Evolutionary conservation across 768 basidiomycete genomes (phyloP), one percentile per base, ranked within the genome.

Genomic region (Chalciporus piperatus): DNA sequence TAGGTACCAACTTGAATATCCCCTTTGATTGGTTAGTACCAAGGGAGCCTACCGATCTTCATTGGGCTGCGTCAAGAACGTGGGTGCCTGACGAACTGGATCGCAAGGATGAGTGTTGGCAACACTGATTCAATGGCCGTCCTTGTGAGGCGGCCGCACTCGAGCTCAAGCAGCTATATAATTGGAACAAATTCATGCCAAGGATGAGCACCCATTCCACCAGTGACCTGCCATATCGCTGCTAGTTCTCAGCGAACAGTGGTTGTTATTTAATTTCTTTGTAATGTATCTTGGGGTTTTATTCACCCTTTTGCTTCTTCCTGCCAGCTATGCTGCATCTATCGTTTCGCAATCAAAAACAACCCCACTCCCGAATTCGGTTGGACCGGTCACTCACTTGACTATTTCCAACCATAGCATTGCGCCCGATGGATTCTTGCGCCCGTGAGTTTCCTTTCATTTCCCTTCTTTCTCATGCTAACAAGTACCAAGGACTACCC

Each of bases 371-470:
- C 28, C 45, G 0, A 17, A 50, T 27, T 37, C 19, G 14, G 50
- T 65, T 11, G 64, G 64, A 23, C 37, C 63, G 3, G 27, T 28
- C 25, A 54, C 61, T 20, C 64, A 72, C 30, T 20, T 80, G 6
- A 60, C 63, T n/a, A 70, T 80, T 25, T 63, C 66, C 6, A 79
- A 78, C 58, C 57, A 55, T 22, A 41, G 56, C 23, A 72, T 81
- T 45, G 53, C 74, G 20, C 80, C 81, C 3, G 81, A 81, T 69
- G 78, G 80, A 17, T 79, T 76, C 52, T 56, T 55, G 44, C 70
- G 78, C 52, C 70, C 73, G 75, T 75, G 44, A 22, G 76, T 65
- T 48, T 9, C 35, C 40, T 37, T 35, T 41, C 2, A 9, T 19
- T n/a, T n/a, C n/a, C n/a, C n/a, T n/a, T n/a, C n/a, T n/a, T n/a